Conservation (phyloP, 1,284 basidiomycete species). For the Apiotrichum porosum region DNA sequence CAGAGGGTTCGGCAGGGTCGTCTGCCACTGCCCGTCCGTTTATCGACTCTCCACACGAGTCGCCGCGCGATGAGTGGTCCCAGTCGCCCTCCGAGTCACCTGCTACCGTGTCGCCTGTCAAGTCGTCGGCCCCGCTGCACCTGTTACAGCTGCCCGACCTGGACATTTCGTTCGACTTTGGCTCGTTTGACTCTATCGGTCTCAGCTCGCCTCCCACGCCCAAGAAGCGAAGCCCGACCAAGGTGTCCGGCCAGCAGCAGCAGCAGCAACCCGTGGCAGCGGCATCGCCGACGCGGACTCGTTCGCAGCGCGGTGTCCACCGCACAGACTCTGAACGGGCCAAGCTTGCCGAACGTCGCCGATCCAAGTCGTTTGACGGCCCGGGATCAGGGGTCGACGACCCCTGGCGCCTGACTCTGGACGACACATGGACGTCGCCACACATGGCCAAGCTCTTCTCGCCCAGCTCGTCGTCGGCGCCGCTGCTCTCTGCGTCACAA, state of each 20-base stretch:
- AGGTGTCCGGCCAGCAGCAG: conserved; percentile 21
- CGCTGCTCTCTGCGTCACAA: conserved; percentile 12
- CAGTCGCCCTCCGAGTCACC: too few species aligned
- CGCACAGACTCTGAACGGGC: conserved; percentile 3
- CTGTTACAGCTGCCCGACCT: conserved; percentile 44
- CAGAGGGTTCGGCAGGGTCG: conserved; percentile 6
- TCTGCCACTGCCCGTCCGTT: neutral
- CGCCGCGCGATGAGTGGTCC: too few species aligned
- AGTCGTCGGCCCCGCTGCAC: conserved; percentile 22
- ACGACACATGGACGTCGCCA: conserved; percentile 14
- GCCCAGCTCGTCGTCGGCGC: conserved; percentile 23
- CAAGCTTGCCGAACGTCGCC: conserved; percentile 6
- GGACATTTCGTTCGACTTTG: conserved; percentile 41
- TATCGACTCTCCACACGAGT: too few species aligned
- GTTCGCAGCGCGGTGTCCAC: neutral
- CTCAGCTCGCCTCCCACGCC: conserved; percentile 34
- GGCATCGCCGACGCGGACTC: neutral
- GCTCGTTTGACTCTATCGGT: conserved; percentile 32
- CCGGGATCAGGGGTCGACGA: neutral
- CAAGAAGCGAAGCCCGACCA: neutral
- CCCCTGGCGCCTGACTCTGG: conserved; percentile 7
- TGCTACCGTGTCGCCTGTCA: neutral
- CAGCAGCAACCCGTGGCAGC: too few species aligned
- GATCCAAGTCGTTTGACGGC: conserved; percentile 18
- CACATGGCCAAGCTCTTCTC: conserved; percentile 23